Evolutionary conservation across 2,329 filamentous ascomycete genomes (phyloP), one percentile per base, ranked within the genome.

Genomic region (Cladophialophora psammophila): DNA sequence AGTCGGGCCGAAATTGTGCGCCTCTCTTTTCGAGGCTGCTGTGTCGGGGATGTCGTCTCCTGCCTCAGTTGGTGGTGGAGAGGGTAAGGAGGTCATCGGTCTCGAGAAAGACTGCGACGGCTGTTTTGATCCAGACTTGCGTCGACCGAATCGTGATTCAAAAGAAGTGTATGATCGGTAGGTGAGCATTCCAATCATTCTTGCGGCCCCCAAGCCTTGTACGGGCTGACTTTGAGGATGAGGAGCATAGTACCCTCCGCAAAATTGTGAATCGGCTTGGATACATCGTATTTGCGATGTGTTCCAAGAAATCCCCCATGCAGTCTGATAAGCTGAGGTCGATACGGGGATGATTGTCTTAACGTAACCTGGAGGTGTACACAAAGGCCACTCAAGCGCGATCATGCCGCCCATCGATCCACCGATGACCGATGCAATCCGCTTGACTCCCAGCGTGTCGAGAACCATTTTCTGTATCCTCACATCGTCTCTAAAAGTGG

Each of bases 131-230:
- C 97, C 93, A 0, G 93, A 93, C 2, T 88, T 94, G 77, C 97
- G 98, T 66, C 95, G 88, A n/a, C 95, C 94, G 76, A 99, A 99
- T 5, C 95, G 89, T 18, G 93, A 88, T 81, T 98, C 94, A 73
- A 98, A 99, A 0, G 94, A 98, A 80, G 98, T 94, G 60, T 95
- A 91, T 76, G 93, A 97, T 72, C 95, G 89, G 80, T 98, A 99
- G 8, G 95, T 99, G 74, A 99, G 83, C 48, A 99, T 87, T 1
- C 95, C 95, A 63, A 94, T 92, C 95, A 99, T 99, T 74, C 95
- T 92, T 31, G 95, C 95, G 7, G 95, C 95, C 13, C 93, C 93
- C 1, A 99, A 86, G 0, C 95, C 95, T 0, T 93, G 90, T 0
- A 88, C 83, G 0, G 95, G 95, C 34, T 93, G 93, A 73, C 97